Evolutionary conservation across 768 basidiomycete genomes (phyloP), one percentile per base, ranked within the genome.

Genomic region (Dictyophora rubrovolvata): DNA sequence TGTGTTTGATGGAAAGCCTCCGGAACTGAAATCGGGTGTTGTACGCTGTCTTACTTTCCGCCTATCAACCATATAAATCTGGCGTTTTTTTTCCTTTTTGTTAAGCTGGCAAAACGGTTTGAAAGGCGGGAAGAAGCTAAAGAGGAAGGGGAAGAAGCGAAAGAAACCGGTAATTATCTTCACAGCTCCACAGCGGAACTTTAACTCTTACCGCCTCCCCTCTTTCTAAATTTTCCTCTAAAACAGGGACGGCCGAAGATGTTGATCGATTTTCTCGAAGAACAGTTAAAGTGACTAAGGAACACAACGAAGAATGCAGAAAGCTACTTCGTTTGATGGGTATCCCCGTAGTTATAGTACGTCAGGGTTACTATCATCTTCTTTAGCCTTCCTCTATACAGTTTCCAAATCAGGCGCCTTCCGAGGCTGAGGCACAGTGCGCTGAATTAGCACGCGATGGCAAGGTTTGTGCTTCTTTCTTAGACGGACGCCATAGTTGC

Each of bases 341-440:
- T 5, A 97, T 99, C 46, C 96, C 96, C 3, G 89, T 90, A 53
- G 85, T 98, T 54, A 77, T 96, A 37, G 96, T 93, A 64, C 54
- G 89, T 73, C 42, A 35, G 16, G 37, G 18, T 54, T 36, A 12
- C 36, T 48, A 37, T 50, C 48, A 5, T 17, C n/a, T 56, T 6
- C 3, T 16, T 12, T 64, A 22, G 34, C 6, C 3, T 53, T 34
- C 37, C 52, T 33, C 37, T 6, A 47, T 34, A 47, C 47, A 8
- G 18, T 28, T 54, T 11, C n/a, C 48, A 28, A 14, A n/a, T 7
- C 62, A 98, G 94, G 94, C 96, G 20, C 96, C 96, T 0, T 95
- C 93, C 54, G 96, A 99, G 74, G 96, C 96, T 6, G 96, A 99
- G 70, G 96, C 96, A 1, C 96, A 99, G 68, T 98, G 96, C 64